Conservation (phyloP, 2,329 filamentous ascomycete species). For the Nemania sp. region DNA sequence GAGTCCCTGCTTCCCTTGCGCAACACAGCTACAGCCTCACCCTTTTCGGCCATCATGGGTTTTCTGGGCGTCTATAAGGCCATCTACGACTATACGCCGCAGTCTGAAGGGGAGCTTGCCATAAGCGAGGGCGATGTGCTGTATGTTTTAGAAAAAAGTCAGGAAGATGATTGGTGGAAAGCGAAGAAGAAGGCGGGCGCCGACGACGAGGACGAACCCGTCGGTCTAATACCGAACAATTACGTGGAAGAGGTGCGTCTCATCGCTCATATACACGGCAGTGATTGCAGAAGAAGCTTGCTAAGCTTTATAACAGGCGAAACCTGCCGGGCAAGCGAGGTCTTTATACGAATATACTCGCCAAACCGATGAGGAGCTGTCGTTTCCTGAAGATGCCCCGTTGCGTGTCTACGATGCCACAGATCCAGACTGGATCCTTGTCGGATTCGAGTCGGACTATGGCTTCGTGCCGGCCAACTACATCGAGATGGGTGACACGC, state of each 20-base stretch:
- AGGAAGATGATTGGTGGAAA: constrained; percentile 88
- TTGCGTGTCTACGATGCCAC: constrained; percentile 86
- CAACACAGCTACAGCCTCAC: constrained; percentile 11
- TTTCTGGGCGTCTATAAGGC: constrained; percentile 91
- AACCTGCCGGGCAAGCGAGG: constrained; percentile 71
- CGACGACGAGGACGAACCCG: constrained; percentile 88
- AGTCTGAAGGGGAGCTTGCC: constrained; percentile 81
- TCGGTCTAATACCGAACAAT: constrained; percentile 89
- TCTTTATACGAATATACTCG: constrained; percentile 98
- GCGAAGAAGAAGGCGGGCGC: constrained; percentile 85
- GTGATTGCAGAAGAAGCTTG: constrained; percentile 50
- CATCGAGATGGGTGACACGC: constrained; percentile 69
- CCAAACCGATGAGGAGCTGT: constrained; percentile 97
- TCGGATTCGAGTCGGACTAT: constrained; percentile 81
- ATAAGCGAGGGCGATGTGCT: constrained; percentile 86
- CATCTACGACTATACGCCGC: constrained; percentile 89
- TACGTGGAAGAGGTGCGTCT: constrained; percentile 86
- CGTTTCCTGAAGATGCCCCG: constrained; percentile 84
- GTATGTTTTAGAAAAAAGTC: constrained; percentile 82
- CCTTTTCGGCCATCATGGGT: constrained; percentile 62
- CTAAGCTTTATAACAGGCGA: constrained; percentile 53
- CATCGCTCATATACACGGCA: constrained; percentile 43
- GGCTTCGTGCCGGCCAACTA: constrained; percentile 97
- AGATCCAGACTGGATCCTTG: constrained; percentile 95
- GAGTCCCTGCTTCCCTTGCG: background rate